These are phyloP conservation scores for Lachancea lanzarotensis DNA, from an alignment of 805 yeast genomes.

Conservation along the genomic window DNA sequence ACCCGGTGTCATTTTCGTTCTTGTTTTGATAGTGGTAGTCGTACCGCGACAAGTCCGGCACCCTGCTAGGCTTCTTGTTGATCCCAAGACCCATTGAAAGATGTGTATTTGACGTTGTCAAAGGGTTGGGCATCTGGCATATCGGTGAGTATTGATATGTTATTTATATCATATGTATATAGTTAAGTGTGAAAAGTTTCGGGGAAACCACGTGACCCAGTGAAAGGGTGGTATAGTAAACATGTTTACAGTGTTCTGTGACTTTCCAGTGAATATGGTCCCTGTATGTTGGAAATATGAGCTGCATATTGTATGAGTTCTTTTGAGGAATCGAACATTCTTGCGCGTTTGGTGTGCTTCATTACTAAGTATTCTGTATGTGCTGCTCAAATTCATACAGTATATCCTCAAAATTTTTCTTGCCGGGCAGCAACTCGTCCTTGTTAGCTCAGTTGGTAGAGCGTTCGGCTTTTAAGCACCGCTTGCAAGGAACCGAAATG, in stretches of 20 bases:
- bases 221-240: too few species aligned
- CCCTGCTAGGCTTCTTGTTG: constrained; percentile 22
- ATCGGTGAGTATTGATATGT: neutral
- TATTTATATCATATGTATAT: neutral
- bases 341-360: too few species aligned
- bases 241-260: too few species aligned
- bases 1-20: constrained; percentile 15
- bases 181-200: too few species aligned
- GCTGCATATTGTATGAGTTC: too few species aligned
- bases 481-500: constrained; percentile 41
- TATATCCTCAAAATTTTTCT: neutral
- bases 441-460: constrained; percentile 64
- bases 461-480: constrained; percentile 58
- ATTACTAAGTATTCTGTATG: too few species aligned
- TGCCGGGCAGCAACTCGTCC: constrained; percentile 35
- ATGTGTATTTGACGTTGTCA: neutral
- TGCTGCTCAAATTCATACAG: neutral
- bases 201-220: too few species aligned
- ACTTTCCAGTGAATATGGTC: too few species aligned
- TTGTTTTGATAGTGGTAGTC: constrained; percentile 28
- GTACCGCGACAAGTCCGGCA: constrained; percentile 36
- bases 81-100: constrained; percentile 23
- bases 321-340: too few species aligned
- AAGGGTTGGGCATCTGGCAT: neutral
- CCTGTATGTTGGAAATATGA: too few species aligned